A percentile compares a stretch with the other conserved stretches of the same genome.
phyloP scores from a whole-genome alignment of 2,329 filamentous ascomycete species.

The Tympanopsis confertula region DNA sequence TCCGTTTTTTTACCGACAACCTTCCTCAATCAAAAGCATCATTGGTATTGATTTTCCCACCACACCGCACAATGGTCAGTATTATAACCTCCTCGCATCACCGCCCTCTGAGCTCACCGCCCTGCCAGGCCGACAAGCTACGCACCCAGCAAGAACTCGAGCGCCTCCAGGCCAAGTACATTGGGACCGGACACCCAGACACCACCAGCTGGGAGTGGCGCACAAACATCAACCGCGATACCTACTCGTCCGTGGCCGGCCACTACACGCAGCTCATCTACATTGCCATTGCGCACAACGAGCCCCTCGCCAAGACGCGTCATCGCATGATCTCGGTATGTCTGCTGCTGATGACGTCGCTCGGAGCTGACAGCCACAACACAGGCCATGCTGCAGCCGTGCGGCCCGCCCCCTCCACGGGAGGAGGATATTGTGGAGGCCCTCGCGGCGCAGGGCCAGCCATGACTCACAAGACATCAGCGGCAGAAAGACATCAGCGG shows the following conservation, averaged over 20 bases:
- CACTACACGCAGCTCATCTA: constrained; percentile 82
- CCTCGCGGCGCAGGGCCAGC: constrained; percentile 8
- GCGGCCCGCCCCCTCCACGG: constrained; percentile 42
- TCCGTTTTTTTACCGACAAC: too few relatives aligned
- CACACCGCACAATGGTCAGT: not conserved
- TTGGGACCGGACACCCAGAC: constrained; percentile 92
- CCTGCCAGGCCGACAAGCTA: constrained; percentile 83
- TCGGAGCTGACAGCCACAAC: constrained; percentile 2
- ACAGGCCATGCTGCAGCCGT: constrained; percentile 58
- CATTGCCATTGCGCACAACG: constrained; percentile 80
- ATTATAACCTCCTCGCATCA: constrained; percentile 2
- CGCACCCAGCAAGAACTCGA: constrained; percentile 96
- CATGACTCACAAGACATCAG: too few relatives aligned
- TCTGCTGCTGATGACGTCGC: constrained; percentile 4
- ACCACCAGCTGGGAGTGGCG: constrained; percentile 97
- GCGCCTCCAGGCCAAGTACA: constrained; percentile 85
- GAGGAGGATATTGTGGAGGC: constrained; percentile 29
- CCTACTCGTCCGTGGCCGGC: constrained; percentile 76
- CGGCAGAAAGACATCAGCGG: too few relatives aligned
- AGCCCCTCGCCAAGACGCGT: constrained; percentile 69
- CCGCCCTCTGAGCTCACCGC: not conserved
- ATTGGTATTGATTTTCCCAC: not conserved
- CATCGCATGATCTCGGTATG: constrained; percentile 65
- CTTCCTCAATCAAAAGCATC: too few relatives aligned
- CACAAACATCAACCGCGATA: constrained; percentile 90